A percentile compares a stretch with the other conserved stretches of the same genome.
phyloP scores from a whole-genome alignment of 495 filamentous ascomycete species.

The Trichoderma orchidacearum region DNA sequence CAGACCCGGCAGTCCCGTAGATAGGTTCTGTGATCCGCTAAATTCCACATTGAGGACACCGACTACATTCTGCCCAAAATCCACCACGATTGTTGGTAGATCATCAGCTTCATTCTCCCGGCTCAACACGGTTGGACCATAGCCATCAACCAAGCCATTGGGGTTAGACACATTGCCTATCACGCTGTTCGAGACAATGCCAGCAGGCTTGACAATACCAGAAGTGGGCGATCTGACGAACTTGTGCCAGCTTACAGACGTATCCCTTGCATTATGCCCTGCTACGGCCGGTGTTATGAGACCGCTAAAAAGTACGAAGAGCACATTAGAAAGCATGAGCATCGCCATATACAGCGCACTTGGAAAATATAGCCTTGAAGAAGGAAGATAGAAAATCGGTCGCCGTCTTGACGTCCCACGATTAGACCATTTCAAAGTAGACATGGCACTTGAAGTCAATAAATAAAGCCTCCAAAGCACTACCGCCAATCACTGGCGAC shows the following conservation, averaged over 20 bases:
- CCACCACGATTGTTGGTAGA: slow-evolving; percentile 18
- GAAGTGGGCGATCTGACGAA: slow-evolving; percentile 10
- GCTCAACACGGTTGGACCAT: slow-evolving; percentile 10
- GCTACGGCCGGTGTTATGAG: background rate
- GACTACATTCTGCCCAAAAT: slow-evolving; percentile 32
- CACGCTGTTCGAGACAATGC: background rate
- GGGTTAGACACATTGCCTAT: slow-evolving; percentile 17
- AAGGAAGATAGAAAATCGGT: too few relatives aligned
- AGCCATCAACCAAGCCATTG: slow-evolving; percentile 15
- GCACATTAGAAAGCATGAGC: background rate
- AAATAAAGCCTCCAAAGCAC: too few relatives aligned
- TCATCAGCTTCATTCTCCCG: slow-evolving; percentile 4
- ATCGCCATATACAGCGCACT: too few relatives aligned
- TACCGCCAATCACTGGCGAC: too few relatives aligned
- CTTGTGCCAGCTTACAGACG: slow-evolving; percentile 8
- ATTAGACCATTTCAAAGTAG: too few relatives aligned
- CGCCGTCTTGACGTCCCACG: too few relatives aligned
- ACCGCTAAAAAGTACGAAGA: background rate
- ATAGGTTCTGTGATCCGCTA: slow-evolving; percentile 8
- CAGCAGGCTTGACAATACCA: slow-evolving; percentile 6
- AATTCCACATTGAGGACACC: slow-evolving; percentile 16
- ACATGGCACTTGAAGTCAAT: too few relatives aligned
- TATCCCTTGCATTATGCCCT: background rate
- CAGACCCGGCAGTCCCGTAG: slow-evolving; percentile 19
- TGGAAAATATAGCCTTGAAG: too few relatives aligned